Evolutionary conservation across 75 land plant species (phyloP).

Genomic region (Adiantum capillusveneris): DNA sequence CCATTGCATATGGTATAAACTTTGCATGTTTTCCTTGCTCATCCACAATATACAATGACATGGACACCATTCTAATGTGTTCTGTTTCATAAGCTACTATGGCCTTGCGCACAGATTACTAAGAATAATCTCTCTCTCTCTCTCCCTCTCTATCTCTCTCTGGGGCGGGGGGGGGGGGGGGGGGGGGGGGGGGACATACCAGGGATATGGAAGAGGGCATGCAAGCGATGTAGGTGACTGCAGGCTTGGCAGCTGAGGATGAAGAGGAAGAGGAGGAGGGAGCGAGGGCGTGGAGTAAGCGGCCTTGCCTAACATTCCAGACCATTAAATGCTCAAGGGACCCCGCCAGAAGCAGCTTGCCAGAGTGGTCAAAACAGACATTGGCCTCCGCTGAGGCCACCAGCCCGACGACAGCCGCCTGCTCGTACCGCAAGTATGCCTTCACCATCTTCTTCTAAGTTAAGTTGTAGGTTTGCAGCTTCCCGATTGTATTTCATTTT

Average conservation of each 20-base stretch:
- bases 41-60: too few relatives aligned
- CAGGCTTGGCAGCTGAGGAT: constrained; percentile 35
- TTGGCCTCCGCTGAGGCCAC: constrained; percentile 66
- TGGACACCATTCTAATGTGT: too few relatives aligned
- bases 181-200: not conserved
- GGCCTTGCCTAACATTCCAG: constrained; percentile 81
- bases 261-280: constrained; percentile 18
- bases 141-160: too few relatives aligned
- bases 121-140: too few relatives aligned
- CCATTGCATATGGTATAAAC: too few relatives aligned
- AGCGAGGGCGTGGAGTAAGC: constrained; percentile 45
- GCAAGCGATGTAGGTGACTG: constrained; percentile 58
- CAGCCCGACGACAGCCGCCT: constrained; percentile 63
- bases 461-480: too few relatives aligned
- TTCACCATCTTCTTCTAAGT: too few relatives aligned
- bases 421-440: constrained; percentile 88
- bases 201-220: constrained; percentile 37
- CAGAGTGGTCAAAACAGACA: constrained; percentile 66
- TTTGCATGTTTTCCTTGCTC: too few relatives aligned
- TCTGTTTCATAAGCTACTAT: too few relatives aligned
- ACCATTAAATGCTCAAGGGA: constrained; percentile 69
- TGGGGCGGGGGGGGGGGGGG: too few relatives aligned
- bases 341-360: constrained; percentile 64
- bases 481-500: too few relatives aligned
- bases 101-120: too few relatives aligned